These are phyloP conservation scores for Graphilbum fragrans DNA, from an alignment of 2,329 filamentous ascomycete species.

Conservation along the genomic window DNA sequence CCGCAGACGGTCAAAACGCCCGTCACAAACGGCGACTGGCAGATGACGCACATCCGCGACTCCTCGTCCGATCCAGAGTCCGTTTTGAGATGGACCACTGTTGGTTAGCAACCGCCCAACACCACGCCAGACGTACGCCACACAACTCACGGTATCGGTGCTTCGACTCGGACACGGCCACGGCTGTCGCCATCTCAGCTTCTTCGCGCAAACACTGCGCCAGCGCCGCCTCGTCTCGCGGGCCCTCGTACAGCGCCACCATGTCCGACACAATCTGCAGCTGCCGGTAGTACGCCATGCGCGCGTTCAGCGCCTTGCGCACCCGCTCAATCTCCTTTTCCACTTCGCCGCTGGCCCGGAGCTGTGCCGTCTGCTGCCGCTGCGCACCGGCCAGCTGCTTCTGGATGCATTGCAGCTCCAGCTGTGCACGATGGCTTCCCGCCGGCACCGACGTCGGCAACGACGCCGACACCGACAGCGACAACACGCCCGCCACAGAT, in stretches of 20 bases:
- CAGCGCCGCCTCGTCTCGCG: constrained; percentile 38
- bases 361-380: constrained; percentile 36
- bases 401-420: constrained; percentile 55
- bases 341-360: constrained; percentile 31
- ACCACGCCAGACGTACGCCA: too few relatives aligned
- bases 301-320: constrained; percentile 66
- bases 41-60: constrained; percentile 73
- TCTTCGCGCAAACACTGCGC: constrained; percentile 32
- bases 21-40: constrained; percentile 61
- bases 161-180: constrained; percentile 57
- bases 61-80: constrained; percentile 50
- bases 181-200: constrained; percentile 37
- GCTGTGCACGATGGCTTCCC: constrained; percentile 30
- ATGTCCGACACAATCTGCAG: constrained; percentile 85
- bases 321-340: constrained; percentile 68
- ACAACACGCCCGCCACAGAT: constrained; percentile 36
- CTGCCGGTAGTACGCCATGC: constrained; percentile 82
- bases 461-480: background rate
- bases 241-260: constrained; percentile 61
- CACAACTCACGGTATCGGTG: constrained; percentile 52
- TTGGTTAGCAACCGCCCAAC: too few relatives aligned
- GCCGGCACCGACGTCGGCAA: background rate
- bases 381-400: constrained; percentile 51
- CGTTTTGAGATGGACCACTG: constrained; percentile 40
- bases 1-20: constrained; percentile 80